Evolutionary conservation across 208 protist genomes (phyloP).

Genomic region (Acanthamoeba triangularis): DNA sequence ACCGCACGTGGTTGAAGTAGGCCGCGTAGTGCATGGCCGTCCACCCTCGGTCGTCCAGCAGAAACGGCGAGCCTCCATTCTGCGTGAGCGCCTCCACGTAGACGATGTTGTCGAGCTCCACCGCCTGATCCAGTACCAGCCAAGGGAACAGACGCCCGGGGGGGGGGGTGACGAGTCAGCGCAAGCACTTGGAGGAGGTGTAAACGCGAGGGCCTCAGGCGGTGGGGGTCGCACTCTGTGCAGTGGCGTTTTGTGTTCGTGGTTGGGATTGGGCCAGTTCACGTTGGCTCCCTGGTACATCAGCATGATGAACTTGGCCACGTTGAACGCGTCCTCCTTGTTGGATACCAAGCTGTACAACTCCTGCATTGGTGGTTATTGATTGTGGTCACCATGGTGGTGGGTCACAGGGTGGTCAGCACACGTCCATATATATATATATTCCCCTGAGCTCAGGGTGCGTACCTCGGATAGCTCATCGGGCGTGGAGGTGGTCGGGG

Average conservation of each 20-base stretch:
- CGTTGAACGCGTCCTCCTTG: constrained; percentile 57
- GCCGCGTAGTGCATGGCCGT: constrained; percentile 72
- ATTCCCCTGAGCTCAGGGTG: neutral
- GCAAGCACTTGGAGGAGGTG: neutral
- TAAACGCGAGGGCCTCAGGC: neutral
- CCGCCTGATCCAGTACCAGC: neutral
- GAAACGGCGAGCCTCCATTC: constrained; percentile 38
- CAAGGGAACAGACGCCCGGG: no score
- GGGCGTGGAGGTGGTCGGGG: neutral
- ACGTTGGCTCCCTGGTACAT: constrained; percentile 56
- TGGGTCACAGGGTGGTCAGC: no score
- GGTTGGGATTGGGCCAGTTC: constrained; percentile 45
- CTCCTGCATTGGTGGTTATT: neutral
- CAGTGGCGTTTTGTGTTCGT: constrained; percentile 53
- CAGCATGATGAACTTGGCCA: constrained; percentile 57
- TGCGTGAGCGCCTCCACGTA: constrained; percentile 69
- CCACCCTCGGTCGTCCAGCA: constrained; percentile 68
- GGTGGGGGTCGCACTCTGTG: neutral
- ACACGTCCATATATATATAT: no score
- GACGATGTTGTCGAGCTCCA: constrained; percentile 62
- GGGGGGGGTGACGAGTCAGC: neutral
- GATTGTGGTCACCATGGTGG: neutral
- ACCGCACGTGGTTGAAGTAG: constrained; percentile 57
- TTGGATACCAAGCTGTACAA: constrained; percentile 51
- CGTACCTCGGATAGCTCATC: constrained; percentile 39